Evolutionary conservation across 1,139 yeast genomes (phyloP).

Genomic region (Hemisphaericaspora lyxosophila): DNA sequence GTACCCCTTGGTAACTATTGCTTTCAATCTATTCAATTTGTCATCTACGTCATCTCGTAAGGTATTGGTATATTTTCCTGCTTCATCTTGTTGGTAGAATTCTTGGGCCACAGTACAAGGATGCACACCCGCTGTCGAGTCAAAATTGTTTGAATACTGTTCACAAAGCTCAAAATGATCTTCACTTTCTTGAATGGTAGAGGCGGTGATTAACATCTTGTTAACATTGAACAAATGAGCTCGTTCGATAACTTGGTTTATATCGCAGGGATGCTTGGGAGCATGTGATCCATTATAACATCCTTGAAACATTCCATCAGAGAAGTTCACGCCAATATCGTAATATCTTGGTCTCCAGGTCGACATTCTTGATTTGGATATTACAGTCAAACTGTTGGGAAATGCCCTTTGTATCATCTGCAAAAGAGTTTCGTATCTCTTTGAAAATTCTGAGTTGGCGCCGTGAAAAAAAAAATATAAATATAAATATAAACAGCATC

Average conservation of each 20-base stretch:
- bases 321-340: slow-evolving; percentile 74
- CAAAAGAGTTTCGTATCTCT: too few relatives aligned
- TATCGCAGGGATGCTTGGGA: slow-evolving; percentile 63
- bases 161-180: slow-evolving; percentile 39
- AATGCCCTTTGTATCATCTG: neutral
- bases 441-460: too few relatives aligned
- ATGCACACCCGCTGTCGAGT: slow-evolving; percentile 88
- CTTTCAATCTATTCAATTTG: slow-evolving; percentile 49
- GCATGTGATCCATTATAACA: slow-evolving; percentile 61
- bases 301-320: slow-evolving; percentile 88
- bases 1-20: slow-evolving; percentile 51
- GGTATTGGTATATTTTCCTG: slow-evolving; percentile 21
- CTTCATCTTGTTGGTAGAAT: slow-evolving; percentile 28
- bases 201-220: slow-evolving; percentile 79
- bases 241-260: slow-evolving; percentile 60
- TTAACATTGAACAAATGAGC: slow-evolving; percentile 67
- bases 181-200: slow-evolving; percentile 65
- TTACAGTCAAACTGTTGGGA: neutral
- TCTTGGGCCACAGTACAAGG: slow-evolving; percentile 82
- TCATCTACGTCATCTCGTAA: slow-evolving; percentile 25
- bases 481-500: too few relatives aligned
- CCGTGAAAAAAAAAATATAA: too few relatives aligned
- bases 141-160: slow-evolving; percentile 35
- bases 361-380: slow-evolving; percentile 3
- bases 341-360: slow-evolving; percentile 47